These are phyloP conservation scores for Cercophora newfieldiana DNA, from an alignment of 495 filamentous ascomycete species.

Conservation along the genomic window DNA sequence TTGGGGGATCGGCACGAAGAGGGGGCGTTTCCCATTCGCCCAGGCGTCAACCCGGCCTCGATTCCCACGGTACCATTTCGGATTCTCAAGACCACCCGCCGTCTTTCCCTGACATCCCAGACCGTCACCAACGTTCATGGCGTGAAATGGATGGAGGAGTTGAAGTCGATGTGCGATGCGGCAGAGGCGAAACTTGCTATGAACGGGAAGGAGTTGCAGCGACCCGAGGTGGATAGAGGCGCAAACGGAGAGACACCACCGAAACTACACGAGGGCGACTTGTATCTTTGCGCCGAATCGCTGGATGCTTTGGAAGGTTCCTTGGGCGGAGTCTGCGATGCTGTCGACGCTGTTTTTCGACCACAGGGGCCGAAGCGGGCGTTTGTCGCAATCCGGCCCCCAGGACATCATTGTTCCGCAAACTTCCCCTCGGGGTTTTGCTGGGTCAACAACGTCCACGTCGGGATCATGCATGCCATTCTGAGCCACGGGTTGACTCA, in stretches of 20 bases:
- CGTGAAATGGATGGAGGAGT: constrained; percentile 84
- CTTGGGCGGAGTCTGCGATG: constrained; percentile 85
- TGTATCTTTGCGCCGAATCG: constrained; percentile 86
- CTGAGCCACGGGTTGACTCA: constrained; percentile 83
- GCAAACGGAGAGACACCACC: constrained; percentile 43
- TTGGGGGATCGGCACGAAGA: constrained; percentile 79
- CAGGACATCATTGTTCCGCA: constrained; percentile 92
- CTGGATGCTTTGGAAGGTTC: constrained; percentile 85
- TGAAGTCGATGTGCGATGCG: constrained; percentile 77
- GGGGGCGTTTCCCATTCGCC: constrained; percentile 63
- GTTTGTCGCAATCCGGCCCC: constrained; percentile 80
- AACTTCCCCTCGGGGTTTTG: constrained; percentile 90
- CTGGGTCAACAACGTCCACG: constrained; percentile 98
- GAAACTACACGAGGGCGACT: constrained; percentile 77
- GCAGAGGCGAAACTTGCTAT: constrained; percentile 72
- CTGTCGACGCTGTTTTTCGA: constrained; percentile 78
- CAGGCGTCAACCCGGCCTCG: constrained; percentile 45
- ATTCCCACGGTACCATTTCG: constrained; percentile 72
- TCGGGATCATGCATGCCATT: constrained; percentile 88
- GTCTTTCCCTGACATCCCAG: constrained; percentile 62
- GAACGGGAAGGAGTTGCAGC: constrained; percentile 71
- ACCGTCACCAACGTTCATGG: constrained; percentile 84
- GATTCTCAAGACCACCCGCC: constrained; percentile 71
- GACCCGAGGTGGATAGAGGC: constrained; percentile 55
- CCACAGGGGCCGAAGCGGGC: constrained; percentile 63